Conservation (phyloP, 257 asterid genomes). For the Penstemon eatonii region DNA sequence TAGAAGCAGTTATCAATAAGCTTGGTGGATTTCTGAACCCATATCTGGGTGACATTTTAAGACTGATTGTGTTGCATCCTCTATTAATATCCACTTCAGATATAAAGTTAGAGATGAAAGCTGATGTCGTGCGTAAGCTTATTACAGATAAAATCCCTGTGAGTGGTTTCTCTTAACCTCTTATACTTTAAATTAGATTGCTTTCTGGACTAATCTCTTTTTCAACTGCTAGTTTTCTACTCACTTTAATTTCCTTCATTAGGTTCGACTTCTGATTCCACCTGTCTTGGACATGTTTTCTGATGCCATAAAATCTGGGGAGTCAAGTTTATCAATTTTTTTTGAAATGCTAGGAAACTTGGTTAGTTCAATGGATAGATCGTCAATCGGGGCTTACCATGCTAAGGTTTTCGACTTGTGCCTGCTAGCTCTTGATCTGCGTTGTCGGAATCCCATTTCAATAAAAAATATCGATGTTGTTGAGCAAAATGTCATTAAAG, state of each 20-base stretch:
- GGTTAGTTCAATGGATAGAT: constrained; percentile 74
- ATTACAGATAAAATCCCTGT: constrained; percentile 76
- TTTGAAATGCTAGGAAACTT: constrained; percentile 75
- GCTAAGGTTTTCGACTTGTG: constrained; percentile 76
- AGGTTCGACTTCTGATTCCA: constrained; percentile 90
- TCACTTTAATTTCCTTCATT: constrained; percentile 26
- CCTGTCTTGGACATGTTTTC: constrained; percentile 61
- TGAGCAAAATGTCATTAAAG: constrained; percentile 65
- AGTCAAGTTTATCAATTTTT: constrained; percentile 57
- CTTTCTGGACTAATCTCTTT: not conserved
- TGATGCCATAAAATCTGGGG: constrained; percentile 65
- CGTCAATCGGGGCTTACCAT: constrained; percentile 66
- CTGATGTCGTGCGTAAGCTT: constrained; percentile 71
- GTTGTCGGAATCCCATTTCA: constrained; percentile 61
- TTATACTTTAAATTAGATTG: not conserved
- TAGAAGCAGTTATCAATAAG: constrained; percentile 76
- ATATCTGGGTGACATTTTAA: constrained; percentile 62
- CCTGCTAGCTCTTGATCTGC: constrained; percentile 87
- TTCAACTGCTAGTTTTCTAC: constrained; percentile 7
- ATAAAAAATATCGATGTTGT: constrained; percentile 54
- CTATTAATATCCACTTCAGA: constrained; percentile 51
- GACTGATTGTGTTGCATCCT: constrained; percentile 68
- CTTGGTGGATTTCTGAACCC: constrained; percentile 88
- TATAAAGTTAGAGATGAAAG: constrained; percentile 62
- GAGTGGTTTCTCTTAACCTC: constrained; percentile 35